Base-by-base conservation (phyloP, 1,284 basidiomycete species). In the Ustilago bromivora region DNA sequence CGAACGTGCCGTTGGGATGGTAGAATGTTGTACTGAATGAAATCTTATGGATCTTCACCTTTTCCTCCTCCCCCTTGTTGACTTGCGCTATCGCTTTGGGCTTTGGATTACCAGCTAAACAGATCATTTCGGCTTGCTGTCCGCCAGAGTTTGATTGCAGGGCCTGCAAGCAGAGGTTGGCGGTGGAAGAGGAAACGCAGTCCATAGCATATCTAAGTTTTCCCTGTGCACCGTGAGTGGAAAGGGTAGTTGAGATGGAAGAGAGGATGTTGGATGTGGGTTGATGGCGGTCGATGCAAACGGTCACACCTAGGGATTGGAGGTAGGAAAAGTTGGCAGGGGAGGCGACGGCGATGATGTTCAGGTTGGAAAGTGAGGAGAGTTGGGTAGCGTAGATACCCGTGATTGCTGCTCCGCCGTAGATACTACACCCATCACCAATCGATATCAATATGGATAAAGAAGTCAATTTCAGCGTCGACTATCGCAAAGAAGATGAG, bases 1-100 rank as follows among this genome's bases (percentile, higher is more conserved):
- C 72, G 49, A 79, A 83, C 11, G 31, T 34, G 13, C 57, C 65
- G 40, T 78, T 63, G 5, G 64, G 60, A 28, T 68, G 60, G 63
- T 83, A 83, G 61, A 82, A 82, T 6, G 82, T 83, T 1, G 82
- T 82, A 12, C 71, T 76, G 41, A 83, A 83, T 49, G 77, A 80
- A 57, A 83, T 79, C 38, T 62, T 67, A 71, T 82, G 82, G n/a
- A 81, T 52, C 17, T 61, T 63, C 6, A 68, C 59, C 46, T 13
- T 61, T 55, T 9, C 15, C 34, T 8, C 35, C 52, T 4, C 15
- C 35, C 11, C n/a, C 3, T 28, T 28, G 23, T 28, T 28, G 23
- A 28, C 23, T 28, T 28, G 23, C 23, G 23, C 23, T 28, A 28
- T 32, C 12, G 53, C 41, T 9, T 70, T 53, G 1, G 53, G 51